Base-by-base conservation (phyloP, 208 protist species). In the Crithidia thermophila region DNA sequence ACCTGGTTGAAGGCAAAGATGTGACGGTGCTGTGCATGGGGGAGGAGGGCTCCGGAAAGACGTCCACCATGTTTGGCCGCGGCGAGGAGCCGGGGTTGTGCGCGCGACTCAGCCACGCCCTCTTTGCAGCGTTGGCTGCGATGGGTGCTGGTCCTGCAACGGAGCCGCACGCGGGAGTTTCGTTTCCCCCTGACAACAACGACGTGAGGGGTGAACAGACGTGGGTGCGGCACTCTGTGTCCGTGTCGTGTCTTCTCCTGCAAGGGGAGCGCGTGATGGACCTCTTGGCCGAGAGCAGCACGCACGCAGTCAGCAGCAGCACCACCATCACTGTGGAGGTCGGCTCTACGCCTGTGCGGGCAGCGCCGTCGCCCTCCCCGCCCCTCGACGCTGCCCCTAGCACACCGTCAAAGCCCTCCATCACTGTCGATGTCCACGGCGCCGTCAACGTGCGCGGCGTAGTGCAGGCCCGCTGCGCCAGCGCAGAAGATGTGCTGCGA, bases 21-120 rank as follows among this genome's bases (percentile, higher is more conserved):
- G 88, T 79, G 23, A 96, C 90, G 23, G 39, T 95, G 18, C 33
- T 97, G 34, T 91, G 82, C 59, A 93, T 82, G 52, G 92, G 94
- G 0, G 85, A 90, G 56, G 73, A 79, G 30, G 82, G 81, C 3
- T 77, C 87, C 0, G 93, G 89, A n/a, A 94, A 96, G 55, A 91
- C 78, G 3, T 90, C 85, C 61, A 96, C 90, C 3, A 46, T 92
- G 34, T 91, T 90, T 62, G 89, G 91, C 21, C 69, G 59, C n/a
- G 56, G 4, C 4, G 63, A 27, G 6, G 59, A 65, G 53, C 42
- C 50, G 4, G 69, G 69, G 21, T 39, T 75, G 46, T 67, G 61
- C 37, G 52, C 64, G 23, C 61, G 61, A 13, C 34, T 68, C 14
- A 30, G 67, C 16, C 1, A 6, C 25, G 28, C 69, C 0, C 53